Conservation (phyloP, 116 monocot species). For the Posidonia oceanica region DNA sequence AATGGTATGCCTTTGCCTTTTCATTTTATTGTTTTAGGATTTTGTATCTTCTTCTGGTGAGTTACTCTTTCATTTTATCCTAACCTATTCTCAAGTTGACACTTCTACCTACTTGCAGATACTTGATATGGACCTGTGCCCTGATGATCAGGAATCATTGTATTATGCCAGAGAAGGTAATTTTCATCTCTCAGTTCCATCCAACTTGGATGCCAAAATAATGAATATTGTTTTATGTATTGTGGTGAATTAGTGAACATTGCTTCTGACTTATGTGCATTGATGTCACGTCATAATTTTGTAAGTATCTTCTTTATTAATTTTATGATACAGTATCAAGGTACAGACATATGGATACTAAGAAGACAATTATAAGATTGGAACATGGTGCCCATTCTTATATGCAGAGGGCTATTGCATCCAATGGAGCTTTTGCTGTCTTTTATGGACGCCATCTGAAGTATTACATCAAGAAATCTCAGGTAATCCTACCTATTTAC, state of each 20-base stretch:
- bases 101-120: slow-evolving; percentile 25
- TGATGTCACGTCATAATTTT: background rate
- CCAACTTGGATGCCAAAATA: no score
- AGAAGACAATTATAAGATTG: slow-evolving; percentile 48
- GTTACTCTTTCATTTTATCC: background rate
- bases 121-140: slow-evolving; percentile 77
- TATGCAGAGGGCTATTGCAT: slow-evolving; percentile 53
- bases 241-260: no score
- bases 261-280: background rate
- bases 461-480: slow-evolving; percentile 56
- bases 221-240: no score
- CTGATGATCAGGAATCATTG: slow-evolving; percentile 53
- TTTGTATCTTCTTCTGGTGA: background rate
- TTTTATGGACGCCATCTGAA: slow-evolving; percentile 75
- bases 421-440: slow-evolving; percentile 63
- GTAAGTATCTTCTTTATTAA: background rate
- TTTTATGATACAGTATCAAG: slow-evolving; percentile 30
- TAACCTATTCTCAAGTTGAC: background rate
- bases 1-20: slow-evolving; percentile 25
- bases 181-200: background rate
- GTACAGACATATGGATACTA: slow-evolving; percentile 38
- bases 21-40: background rate
- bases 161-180: slow-evolving; percentile 19
- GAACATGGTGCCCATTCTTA: slow-evolving; percentile 57
- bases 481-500: slow-evolving; percentile 29